Percentiles rank a stretch among this genome's conserved stretches.
Conservation (phyloP, 371 early-diverging fungal genomes). For the Apophysomyces ossiformis region DNA sequence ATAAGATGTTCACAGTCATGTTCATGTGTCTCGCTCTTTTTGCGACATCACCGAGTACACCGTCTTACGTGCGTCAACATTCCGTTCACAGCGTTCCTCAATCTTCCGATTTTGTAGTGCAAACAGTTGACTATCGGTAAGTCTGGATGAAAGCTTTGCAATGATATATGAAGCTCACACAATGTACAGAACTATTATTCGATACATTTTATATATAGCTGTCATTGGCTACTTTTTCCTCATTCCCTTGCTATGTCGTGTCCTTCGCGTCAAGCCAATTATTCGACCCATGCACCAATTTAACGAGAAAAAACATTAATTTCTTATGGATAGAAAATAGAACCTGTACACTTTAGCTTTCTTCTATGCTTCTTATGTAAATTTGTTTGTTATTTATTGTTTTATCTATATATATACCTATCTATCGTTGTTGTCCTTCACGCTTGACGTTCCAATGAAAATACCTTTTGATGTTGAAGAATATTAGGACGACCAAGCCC, state of each 20-base stretch:
- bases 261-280: neutral
- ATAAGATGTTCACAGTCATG: slow-evolving; percentile 18
- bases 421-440: neutral
- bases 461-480: slow-evolving; percentile 8
- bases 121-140: neutral
- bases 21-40: slow-evolving; percentile 19
- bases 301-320: neutral
- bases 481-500: slow-evolving; percentile 20
- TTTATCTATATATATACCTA: slow-evolving; percentile 5
- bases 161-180: neutral
- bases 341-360: slow-evolving; percentile 4
- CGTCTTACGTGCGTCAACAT: neutral
- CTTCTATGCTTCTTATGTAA: slow-evolving; percentile 6
- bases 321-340: slow-evolving; percentile 1
- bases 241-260: neutral
- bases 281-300: slow-evolving; percentile 3
- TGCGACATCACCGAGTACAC: slow-evolving; percentile 6
- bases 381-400: slow-evolving; percentile 1
- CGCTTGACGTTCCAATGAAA: slow-evolving; percentile 16
- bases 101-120: neutral
- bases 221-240: slow-evolving; percentile 1
- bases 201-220: neutral
- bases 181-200: neutral
- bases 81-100: neutral
- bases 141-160: neutral